Evolutionary conservation across 192 early-diverging fungal genomes (phyloP).

Genomic region (Linnemannia elongata): DNA sequence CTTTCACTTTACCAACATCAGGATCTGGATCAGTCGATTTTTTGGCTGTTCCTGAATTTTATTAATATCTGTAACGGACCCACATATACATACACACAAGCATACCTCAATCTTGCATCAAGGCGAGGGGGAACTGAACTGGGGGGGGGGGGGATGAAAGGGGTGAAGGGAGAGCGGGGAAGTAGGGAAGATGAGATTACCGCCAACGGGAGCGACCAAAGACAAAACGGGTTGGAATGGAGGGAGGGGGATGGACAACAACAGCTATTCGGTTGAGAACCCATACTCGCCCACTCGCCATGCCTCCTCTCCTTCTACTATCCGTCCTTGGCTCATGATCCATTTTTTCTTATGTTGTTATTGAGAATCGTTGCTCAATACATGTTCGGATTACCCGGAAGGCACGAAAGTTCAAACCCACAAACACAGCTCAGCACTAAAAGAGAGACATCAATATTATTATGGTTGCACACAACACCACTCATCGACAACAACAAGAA

Average conservation of each 20-base stretch:
- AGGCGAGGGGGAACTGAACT: neutral
- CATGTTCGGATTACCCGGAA: neutral
- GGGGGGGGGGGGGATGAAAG: no score
- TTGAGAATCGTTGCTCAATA: neutral
- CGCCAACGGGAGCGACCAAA: neutral
- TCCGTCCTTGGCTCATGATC: neutral
- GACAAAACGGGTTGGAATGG: no score
- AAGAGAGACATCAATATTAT: slow-evolving; percentile 4
- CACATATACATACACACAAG: neutral
- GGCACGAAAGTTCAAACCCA: neutral
- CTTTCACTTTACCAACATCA: neutral
- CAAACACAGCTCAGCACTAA: neutral
- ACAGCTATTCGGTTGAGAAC: no score
- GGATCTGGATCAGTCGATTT: no score
- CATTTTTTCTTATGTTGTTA: no score
- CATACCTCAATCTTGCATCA: neutral
- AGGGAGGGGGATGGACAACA: no score
- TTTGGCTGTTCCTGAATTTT: neutral
- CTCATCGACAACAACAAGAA: neutral
- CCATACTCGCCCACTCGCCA: no score
- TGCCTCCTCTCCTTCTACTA: neutral
- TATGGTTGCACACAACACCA: neutral
- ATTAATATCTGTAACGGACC: neutral
- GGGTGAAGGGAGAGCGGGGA: neutral
- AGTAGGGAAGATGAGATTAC: neutral